Conservation (phyloP, 2,329 filamentous ascomycete species). For the Paraphoma chrysanthemicola region DNA sequence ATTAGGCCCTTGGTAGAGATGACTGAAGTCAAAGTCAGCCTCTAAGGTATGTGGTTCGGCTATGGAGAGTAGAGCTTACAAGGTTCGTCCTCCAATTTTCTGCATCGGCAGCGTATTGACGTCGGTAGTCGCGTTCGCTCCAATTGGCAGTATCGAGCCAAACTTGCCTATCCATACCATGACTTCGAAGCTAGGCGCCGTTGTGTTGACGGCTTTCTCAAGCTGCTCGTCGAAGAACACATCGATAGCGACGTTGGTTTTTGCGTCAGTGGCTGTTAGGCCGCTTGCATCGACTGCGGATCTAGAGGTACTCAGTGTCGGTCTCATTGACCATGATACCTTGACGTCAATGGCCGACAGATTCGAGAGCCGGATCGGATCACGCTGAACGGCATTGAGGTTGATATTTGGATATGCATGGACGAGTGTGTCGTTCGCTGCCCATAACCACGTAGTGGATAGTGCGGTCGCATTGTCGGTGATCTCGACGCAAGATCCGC, state of each 20-base stretch:
- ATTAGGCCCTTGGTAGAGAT: conserved; percentile 6
- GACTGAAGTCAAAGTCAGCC: background rate
- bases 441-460: conserved; percentile 5
- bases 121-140: background rate
- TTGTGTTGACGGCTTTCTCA: conserved; percentile 4
- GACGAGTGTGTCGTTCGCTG: conserved; percentile 4
- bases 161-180: conserved; percentile 9
- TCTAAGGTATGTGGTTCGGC: background rate
- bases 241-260: conserved; percentile 7
- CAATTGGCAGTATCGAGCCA: conserved; percentile 3
- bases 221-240: conserved; percentile 1
- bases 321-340: conserved; percentile 7
- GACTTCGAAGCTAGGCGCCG: conserved; percentile 6
- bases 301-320: background rate
- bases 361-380: conserved; percentile 4
- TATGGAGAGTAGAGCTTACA: background rate
- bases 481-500: conserved; percentile 1
- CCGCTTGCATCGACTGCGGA: conserved; percentile 1
- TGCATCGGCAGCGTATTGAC: background rate
- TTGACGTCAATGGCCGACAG: conserved; percentile 4
- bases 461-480: conserved; percentile 1
- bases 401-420: conserved; percentile 9
- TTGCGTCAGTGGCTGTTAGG: conserved; percentile 1
- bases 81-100: conserved; percentile 1
- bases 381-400: conserved; percentile 1